These are phyloP conservation scores for Nymphaea thermarum DNA, from an alignment of 164 flowering plant genomes.

Conservation along the genomic window DNA sequence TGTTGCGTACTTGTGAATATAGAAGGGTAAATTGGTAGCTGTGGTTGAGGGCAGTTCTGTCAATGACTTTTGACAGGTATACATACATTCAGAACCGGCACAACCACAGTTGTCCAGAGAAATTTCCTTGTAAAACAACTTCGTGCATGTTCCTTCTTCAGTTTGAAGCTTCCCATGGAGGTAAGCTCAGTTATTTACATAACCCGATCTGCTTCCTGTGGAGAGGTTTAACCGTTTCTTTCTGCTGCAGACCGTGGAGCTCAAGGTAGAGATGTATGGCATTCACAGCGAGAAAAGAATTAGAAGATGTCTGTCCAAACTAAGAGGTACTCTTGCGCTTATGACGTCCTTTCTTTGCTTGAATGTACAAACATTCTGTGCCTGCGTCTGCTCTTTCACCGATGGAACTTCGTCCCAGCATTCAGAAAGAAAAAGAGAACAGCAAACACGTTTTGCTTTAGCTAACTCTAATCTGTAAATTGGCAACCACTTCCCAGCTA, in stretches of 20 bases:
- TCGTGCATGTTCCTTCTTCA: neutral
- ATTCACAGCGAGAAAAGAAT: neutral
- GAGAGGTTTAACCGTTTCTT: neutral
- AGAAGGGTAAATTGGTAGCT: too few species aligned
- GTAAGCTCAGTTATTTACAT: neutral
- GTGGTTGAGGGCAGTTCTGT: too few species aligned
- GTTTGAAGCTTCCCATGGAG: neutral
- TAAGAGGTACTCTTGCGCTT: neutral
- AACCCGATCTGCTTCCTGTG: too few species aligned
- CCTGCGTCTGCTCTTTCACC: neutral
- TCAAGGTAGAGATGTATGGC: constrained; percentile 1
- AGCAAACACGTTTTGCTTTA: neutral
- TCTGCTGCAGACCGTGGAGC: neutral
- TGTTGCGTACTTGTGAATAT: too few species aligned
- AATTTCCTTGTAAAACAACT: neutral
- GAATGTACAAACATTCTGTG: neutral
- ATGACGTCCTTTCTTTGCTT: neutral
- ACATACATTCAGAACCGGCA: too few species aligned
- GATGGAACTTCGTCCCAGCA: neutral
- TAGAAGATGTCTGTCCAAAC: neutral
- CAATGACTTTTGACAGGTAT: too few species aligned
- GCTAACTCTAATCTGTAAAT: neutral
- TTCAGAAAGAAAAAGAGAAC: neutral
- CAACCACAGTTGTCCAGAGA: too few species aligned
- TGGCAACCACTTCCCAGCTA: neutral